Evolutionary conservation across 768 basidiomycete species (phyloP).

Genomic region (Tricholoma terreum): DNA sequence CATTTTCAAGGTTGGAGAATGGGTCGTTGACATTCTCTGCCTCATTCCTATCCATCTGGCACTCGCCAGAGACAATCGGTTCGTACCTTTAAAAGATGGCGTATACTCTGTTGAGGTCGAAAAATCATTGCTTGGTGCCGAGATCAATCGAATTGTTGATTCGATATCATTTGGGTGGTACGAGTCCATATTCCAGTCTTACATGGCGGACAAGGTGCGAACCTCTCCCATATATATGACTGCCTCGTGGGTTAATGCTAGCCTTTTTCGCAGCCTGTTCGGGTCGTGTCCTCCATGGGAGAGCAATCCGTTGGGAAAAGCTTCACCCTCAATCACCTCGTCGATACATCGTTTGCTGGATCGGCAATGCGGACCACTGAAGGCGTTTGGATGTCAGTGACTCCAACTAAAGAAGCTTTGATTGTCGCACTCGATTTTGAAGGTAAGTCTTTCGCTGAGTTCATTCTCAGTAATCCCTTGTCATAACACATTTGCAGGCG

Average conservation of each 20-base stretch:
- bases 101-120: constrained; percentile 50
- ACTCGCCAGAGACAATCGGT: constrained; percentile 55
- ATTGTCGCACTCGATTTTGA: constrained; percentile 65
- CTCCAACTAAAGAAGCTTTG: constrained; percentile 51
- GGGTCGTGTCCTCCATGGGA: constrained; percentile 65
- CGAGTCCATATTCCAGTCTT: constrained; percentile 60
- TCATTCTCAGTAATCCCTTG: background rate
- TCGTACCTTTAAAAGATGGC: constrained; percentile 56
- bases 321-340: constrained; percentile 56
- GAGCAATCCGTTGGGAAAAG: constrained; percentile 67
- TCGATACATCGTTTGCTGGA: constrained; percentile 64
- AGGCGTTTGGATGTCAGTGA: constrained; percentile 67
- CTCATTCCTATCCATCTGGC: constrained; percentile 66
- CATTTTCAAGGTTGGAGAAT: constrained; percentile 49
- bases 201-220: constrained; percentile 52
- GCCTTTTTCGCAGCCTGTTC: constrained; percentile 44
- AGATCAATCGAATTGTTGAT: constrained; percentile 54
- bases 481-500: constrained; percentile 33
- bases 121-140: constrained; percentile 53
- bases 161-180: constrained; percentile 61
- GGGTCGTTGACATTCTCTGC: constrained; percentile 59
- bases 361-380: constrained; percentile 66
- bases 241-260: background rate
- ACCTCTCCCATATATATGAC: background rate
- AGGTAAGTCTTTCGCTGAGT: constrained; percentile 32